These are phyloP conservation scores for Ogataea ganodermae DNA, from an alignment of 805 yeast species.

Conservation along the genomic window DNA sequence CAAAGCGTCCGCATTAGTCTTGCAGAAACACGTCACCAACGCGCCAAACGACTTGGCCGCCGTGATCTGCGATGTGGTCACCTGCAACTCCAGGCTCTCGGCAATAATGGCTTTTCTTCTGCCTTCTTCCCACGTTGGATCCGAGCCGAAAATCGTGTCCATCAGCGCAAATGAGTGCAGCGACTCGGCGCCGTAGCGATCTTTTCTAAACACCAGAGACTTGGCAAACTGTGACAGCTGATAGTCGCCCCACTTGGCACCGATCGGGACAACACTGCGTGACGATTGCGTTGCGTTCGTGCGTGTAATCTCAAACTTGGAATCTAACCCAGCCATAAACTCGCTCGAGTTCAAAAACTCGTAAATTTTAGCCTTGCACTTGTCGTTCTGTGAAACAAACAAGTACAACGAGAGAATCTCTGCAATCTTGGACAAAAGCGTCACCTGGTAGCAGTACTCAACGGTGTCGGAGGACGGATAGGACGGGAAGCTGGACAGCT, in stretches of 20 bases:
- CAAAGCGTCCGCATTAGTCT: slow-evolving; percentile 38
- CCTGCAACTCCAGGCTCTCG: slow-evolving; percentile 65
- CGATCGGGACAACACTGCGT: slow-evolving; percentile 38
- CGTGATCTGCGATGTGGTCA: slow-evolving; percentile 62
- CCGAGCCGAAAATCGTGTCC: slow-evolving; percentile 55
- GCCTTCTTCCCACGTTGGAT: slow-evolving; percentile 49
- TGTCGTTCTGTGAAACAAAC: slow-evolving; percentile 53
- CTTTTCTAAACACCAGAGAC: slow-evolving; percentile 45
- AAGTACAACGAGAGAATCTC: slow-evolving; percentile 75
- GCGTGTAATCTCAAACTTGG: slow-evolving; percentile 38
- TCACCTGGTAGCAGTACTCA: slow-evolving; percentile 53
- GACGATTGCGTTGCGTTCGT: slow-evolving; percentile 24
- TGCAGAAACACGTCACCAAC: slow-evolving; percentile 64
- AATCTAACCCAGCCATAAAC: slow-evolving; percentile 40
- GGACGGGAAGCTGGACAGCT: slow-evolving; percentile 28
- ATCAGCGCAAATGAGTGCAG: slow-evolving; percentile 62
- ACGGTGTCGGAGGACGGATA: slow-evolving; percentile 28
- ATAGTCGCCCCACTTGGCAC: slow-evolving; percentile 42
- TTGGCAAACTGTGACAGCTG: slow-evolving; percentile 54
- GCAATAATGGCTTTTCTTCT: slow-evolving; percentile 50
- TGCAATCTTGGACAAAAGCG: slow-evolving; percentile 64
- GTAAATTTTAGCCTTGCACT: slow-evolving; percentile 42
- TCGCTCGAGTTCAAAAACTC: slow-evolving; percentile 21
- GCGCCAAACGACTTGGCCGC: slow-evolving; percentile 81
- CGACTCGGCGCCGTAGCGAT: slow-evolving; percentile 52